Base-by-base conservation (phyloP, 192 early-diverging fungal species). In the Geranomyces variabilis region DNA sequence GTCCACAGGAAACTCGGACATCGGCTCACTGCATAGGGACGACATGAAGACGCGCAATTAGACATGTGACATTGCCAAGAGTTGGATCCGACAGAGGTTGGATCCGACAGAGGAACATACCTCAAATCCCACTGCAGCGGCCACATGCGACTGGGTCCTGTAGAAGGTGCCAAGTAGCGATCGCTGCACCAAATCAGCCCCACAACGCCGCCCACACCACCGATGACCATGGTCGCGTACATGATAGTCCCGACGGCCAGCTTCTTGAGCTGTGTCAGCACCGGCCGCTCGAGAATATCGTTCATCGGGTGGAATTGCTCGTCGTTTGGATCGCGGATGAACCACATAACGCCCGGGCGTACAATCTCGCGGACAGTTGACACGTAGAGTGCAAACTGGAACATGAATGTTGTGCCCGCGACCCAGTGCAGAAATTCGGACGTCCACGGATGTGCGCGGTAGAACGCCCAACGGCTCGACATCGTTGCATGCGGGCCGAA, bases 241-340 rank as follows among this genome's bases (percentile, higher is more conserved):
- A 96, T 94, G 46, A 93, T 21, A 1, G 88, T 87, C 53, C 93
- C 92, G 13, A 89, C 81, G 3, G 83, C 85, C 47, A 99, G 88
- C 79, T 96, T 96, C 76, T 89, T 82, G 53, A 96, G 76, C 75
- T 97, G 93, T 28, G 86, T 77, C 26, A 84, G 66, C 26, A 91
- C 79, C 31, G 92, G 89, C 19, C 90, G 85, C 67, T 95, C 92
- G 3, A 95, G 70, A 43, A 98, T 95, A 69, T 99, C 97, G 60
- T 91, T 88, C 69, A 99, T 92, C 7, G 96, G 93, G 73, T 94
- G 90, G 76, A 96, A 96, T 34, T 93, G 89, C 22, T 94, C 93
- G 74, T 99, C 97, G 56, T 93, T 96, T 1, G 96, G 96, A 71
- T 99, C 96, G 49, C 95, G 89, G 63, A 99, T 93, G 74, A 98